Conservation (phyloP, 2,329 filamentous ascomycete species). For the Botrytis squamosa region DNA sequence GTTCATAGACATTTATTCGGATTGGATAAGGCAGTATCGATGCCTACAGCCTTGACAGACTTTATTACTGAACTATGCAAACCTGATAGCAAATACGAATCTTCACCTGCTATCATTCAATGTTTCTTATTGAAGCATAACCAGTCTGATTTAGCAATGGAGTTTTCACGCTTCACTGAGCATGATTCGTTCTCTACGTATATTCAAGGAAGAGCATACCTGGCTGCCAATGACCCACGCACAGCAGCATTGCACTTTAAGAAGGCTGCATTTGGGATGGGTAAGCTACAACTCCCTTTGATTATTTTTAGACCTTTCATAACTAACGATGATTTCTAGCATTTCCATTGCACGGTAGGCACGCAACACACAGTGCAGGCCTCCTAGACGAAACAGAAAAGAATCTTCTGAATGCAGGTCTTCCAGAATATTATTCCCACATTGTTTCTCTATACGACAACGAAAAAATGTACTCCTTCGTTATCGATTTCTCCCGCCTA, state of each 20-base stretch:
- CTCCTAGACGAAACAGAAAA: conserved; percentile 77
- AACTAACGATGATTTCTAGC: conserved; percentile 27
- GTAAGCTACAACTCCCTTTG: conserved; percentile 51
- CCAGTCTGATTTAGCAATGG: conserved; percentile 58
- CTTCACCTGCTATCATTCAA: conserved; percentile 59
- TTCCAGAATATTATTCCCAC: conserved; percentile 84
- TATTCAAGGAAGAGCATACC: conserved; percentile 75
- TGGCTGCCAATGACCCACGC: conserved; percentile 71
- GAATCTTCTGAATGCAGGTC: conserved; percentile 66
- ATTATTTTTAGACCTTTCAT: too few relatives aligned
- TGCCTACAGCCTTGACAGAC: conserved; percentile 62
- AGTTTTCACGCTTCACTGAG: conserved; percentile 56
- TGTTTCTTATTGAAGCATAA: conserved; percentile 60
- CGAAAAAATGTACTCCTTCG: conserved; percentile 72
- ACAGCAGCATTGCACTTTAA: conserved; percentile 75
- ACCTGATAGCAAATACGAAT: conserved; percentile 63
- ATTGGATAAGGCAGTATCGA: conserved; percentile 51
- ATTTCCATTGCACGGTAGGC: conserved; percentile 29
- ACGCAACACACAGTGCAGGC: conserved; percentile 54
- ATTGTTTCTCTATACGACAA: conserved; percentile 79
- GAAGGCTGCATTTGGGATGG: conserved; percentile 78
- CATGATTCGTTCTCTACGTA: conserved; percentile 69
- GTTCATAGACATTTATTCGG: conserved; percentile 63
- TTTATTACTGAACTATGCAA: conserved; percentile 66
- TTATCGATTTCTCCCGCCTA: conserved; percentile 78